phyloP scores from a whole-genome alignment of 2,329 filamentous ascomycete genomes.

The Fusarium zealandicum region DNA sequence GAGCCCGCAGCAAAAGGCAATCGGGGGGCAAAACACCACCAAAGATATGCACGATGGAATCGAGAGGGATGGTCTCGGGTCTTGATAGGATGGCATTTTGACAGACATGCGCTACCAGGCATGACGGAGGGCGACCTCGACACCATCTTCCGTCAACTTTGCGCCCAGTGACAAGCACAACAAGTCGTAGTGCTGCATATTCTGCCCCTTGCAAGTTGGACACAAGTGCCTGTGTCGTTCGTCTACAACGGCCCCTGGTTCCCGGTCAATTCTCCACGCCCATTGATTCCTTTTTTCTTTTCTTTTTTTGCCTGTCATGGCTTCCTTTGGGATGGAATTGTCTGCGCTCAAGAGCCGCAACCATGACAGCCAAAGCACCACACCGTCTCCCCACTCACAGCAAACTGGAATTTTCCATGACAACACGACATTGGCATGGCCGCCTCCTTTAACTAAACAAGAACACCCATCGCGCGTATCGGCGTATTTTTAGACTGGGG shows the following conservation, averaged over 20 bases:
- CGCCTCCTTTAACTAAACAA: slow-evolving; percentile 25
- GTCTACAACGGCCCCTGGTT: slow-evolving; percentile 15
- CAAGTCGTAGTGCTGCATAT: slow-evolving; percentile 19
- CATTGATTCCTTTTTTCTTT: slow-evolving; percentile 8
- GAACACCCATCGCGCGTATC: slow-evolving; percentile 18
- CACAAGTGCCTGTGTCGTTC: slow-evolving; percentile 11
- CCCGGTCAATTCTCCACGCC: slow-evolving; percentile 8
- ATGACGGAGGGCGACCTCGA: slow-evolving; percentile 6
- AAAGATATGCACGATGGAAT: slow-evolving; percentile 36
- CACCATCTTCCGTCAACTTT: slow-evolving; percentile 30
- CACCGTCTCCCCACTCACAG: background rate
- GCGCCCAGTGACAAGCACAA: slow-evolving; percentile 23
- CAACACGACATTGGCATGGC: slow-evolving; percentile 10
- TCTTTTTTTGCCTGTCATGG: background rate
- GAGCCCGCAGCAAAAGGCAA: slow-evolving; percentile 17
- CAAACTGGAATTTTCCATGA: slow-evolving; percentile 23
- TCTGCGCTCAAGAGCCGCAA: slow-evolving; percentile 4
- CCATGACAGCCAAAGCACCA: slow-evolving; percentile 9
- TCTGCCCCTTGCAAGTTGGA: slow-evolving; percentile 15
- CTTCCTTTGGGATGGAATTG: background rate
- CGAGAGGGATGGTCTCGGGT: slow-evolving; percentile 17
- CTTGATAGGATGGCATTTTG: slow-evolving; percentile 32
- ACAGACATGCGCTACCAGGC: slow-evolving; percentile 20
- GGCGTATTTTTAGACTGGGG: slow-evolving; percentile 41
- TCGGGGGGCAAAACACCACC: slow-evolving; percentile 12